A percentile compares a stretch with the other conserved stretches of the same genome.
phyloP scores from a whole-genome alignment of 139 green algal species.

The Asterochloris sp. region DNA sequence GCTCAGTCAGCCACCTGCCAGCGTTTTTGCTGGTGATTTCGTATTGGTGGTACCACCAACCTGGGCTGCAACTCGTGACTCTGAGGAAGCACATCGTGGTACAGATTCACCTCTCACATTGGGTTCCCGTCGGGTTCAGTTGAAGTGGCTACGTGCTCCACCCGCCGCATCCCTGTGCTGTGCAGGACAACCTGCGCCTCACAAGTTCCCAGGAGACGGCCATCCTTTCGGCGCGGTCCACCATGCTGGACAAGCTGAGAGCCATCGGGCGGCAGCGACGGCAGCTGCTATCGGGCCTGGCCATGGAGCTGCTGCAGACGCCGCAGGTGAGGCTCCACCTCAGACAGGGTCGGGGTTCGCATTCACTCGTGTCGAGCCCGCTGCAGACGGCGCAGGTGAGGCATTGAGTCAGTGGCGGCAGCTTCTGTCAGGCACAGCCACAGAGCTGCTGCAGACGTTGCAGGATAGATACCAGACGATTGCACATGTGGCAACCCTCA shows the following conservation, averaged over 20 bases:
- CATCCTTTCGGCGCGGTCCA: constrained; percentile 1
- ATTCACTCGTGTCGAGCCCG: too few relatives aligned
- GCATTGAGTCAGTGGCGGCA: constrained; percentile 2
- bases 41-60: too few relatives aligned
- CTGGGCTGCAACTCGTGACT: too few relatives aligned
- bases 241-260: constrained; percentile 3
- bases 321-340: neutral
- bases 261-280: constrained; percentile 1
- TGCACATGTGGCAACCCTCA: too few relatives aligned
- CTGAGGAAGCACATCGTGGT: too few relatives aligned
- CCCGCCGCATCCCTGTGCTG: neutral
- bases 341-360: too few relatives aligned
- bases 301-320: constrained; percentile 21
- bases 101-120: too few relatives aligned
- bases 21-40: too few relatives aligned
- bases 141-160: too few relatives aligned
- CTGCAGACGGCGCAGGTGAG: too few relatives aligned
- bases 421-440: constrained; percentile 11
- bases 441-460: constrained; percentile 21
- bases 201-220: neutral
- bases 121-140: too few relatives aligned
- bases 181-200: neutral
- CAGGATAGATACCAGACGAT: neutral
- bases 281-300: constrained; percentile 13
- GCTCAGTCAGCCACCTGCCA: too few relatives aligned